A percentile compares a stretch with the other conserved stretches of the same genome.
These are phyloP conservation scores for Thymus mandschuricus DNA, from an alignment of 257 asterid species.

Conservation along the genomic window DNA sequence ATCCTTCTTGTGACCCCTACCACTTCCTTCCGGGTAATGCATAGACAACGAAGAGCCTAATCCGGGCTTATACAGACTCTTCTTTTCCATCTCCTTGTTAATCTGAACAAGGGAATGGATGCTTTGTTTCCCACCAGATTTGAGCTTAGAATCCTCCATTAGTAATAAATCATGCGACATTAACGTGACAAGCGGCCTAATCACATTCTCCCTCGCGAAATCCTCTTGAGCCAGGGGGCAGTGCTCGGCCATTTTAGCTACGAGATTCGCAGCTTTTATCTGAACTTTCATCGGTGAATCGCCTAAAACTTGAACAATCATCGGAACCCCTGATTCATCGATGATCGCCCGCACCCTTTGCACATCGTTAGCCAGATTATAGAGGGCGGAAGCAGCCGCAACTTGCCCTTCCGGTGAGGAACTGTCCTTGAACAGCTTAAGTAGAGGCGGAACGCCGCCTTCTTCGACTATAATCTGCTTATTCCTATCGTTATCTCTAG, in stretches of 20 bases:
- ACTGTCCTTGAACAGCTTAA: constrained; percentile 64
- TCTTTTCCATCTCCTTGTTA: constrained; percentile 66
- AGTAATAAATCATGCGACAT: constrained; percentile 55
- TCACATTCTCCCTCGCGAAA: constrained; percentile 81
- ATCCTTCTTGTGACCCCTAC: constrained; percentile 58
- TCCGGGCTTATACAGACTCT: constrained; percentile 42
- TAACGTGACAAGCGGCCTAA: constrained; percentile 75
- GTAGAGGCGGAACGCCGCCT: constrained; percentile 69
- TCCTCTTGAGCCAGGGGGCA: constrained; percentile 66
- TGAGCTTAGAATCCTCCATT: constrained; percentile 55
- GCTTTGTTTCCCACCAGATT: constrained; percentile 47
- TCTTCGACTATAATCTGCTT: constrained; percentile 85
- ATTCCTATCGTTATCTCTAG: constrained; percentile 81
- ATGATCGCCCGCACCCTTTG: constrained; percentile 59
- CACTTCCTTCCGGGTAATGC: constrained; percentile 55
- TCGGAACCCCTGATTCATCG: constrained; percentile 56
- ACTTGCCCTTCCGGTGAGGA: constrained; percentile 67
- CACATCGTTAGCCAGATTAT: constrained; percentile 52
- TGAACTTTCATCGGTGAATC: constrained; percentile 69
- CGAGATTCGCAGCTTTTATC: constrained; percentile 59
- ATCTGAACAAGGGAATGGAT: constrained; percentile 70
- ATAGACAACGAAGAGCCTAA: constrained; percentile 47
- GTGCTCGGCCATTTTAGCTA: constrained; percentile 75
- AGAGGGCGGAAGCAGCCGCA: constrained; percentile 68
- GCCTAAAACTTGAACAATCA: constrained; percentile 62